Conservation (phyloP, 495 filamentous ascomycete genomes). For the Aspergillus diversus region DNA sequence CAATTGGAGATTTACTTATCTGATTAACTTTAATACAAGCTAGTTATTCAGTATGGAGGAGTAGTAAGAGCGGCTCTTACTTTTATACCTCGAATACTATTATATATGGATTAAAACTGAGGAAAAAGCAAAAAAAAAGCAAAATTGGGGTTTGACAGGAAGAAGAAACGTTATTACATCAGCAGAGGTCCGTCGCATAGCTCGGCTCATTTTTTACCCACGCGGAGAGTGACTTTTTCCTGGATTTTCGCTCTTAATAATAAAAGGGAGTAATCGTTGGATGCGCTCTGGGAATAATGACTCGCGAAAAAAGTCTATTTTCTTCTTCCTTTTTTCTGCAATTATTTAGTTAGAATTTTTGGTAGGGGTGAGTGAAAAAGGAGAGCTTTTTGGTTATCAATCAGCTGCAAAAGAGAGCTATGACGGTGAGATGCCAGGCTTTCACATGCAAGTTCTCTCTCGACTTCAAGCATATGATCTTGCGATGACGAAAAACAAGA, state of each 20-base stretch:
- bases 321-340: too few species aligned
- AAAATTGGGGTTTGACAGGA: not conserved
- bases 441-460: not conserved
- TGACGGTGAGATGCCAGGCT: not conserved
- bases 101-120: not conserved
- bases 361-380: too few species aligned
- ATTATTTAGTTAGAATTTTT: too few species aligned
- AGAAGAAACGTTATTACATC: not conserved
- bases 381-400: too few species aligned
- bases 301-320: too few species aligned
- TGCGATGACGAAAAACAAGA: not conserved
- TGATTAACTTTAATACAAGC: too few species aligned
- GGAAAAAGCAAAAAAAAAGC: not conserved
- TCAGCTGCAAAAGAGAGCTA: too few species aligned
- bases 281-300: too few species aligned
- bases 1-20: too few species aligned
- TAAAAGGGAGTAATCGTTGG: too few species aligned
- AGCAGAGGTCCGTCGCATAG: not conserved
- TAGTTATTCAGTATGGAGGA: too few species aligned
- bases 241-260: not conserved
- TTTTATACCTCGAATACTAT: not conserved
- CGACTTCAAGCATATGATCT: not conserved
- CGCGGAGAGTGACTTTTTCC: not conserved
- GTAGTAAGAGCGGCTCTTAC: not conserved
- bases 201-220: constrained; percentile 7